phyloP scores from a whole-genome alignment of 2,329 filamentous ascomycete species.

The Trichoderma aggressivum region DNA sequence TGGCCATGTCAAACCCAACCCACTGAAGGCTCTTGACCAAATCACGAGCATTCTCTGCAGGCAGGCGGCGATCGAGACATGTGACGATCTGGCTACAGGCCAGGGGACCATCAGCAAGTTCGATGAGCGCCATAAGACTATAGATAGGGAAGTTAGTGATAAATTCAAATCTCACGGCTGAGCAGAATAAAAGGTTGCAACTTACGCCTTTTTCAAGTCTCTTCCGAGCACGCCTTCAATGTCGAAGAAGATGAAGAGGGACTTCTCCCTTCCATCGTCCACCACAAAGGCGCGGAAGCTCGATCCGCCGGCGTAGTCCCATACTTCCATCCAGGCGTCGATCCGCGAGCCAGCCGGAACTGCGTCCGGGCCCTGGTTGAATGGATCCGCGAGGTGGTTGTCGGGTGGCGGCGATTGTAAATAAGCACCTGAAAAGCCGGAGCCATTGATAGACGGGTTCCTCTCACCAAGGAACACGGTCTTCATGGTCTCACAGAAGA shows the following conservation, averaged over 20 bases:
- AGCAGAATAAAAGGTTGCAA: constrained; percentile 22
- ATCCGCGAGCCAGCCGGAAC: constrained; percentile 38
- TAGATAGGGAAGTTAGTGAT: background rate
- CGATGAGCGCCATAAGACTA: constrained; percentile 85
- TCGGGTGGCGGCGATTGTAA: constrained; percentile 54
- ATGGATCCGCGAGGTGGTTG: constrained; percentile 40
- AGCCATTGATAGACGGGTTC: constrained; percentile 72
- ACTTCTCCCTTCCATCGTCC: constrained; percentile 65
- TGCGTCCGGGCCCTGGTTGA: constrained; percentile 29
- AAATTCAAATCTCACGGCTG: background rate
- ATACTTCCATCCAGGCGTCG: constrained; percentile 70
- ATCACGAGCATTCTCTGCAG: constrained; percentile 58
- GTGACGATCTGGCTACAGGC: constrained; percentile 74
- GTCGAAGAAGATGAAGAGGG: constrained; percentile 87
- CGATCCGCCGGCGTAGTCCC: constrained; percentile 80
- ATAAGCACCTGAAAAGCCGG: constrained; percentile 77
- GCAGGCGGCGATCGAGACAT: constrained; percentile 71
- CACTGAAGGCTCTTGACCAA: constrained; percentile 82
- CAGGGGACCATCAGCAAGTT: constrained; percentile 75
- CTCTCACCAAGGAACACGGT: constrained; percentile 95
- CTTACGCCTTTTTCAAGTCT: constrained; percentile 85
- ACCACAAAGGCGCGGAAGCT: constrained; percentile 84
- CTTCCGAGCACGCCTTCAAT: constrained; percentile 61
- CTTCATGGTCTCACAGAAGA: constrained; percentile 96
- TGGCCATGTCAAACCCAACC: constrained; percentile 85